Evolutionary conservation across 345 rosid species (phyloP), one percentile per base, ranked within the genome.

Genomic region (Acer negundo): DNA sequence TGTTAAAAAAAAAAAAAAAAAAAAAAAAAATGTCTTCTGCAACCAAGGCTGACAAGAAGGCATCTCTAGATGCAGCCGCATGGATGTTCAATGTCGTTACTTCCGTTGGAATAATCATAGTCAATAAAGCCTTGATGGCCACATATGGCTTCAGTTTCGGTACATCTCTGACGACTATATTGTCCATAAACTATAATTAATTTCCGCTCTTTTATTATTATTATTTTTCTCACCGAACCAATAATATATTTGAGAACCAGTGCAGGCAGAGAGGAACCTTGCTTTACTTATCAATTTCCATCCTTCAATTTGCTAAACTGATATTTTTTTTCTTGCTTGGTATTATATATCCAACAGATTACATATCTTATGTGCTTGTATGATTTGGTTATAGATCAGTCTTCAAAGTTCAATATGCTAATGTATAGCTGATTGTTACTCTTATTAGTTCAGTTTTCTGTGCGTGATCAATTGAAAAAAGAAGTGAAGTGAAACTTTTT

Each of bases 71-170:
- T 86, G 89, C 88, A 28, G 97, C 97, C 31, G 90, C 99, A 72
- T 97, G 99, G 99, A 80, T 93, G 79, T 97, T 97, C 91, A 97
- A 97, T 74, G 93, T 97, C 49, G 98, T 97, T 78, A 93, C 98
- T 5, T 97, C 99, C 31, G 99, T 97, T 76, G 99, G 99, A 58
- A 94, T 97, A 68, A 97, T 97, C 78, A 90, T 97, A 19, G 98
- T 94, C 67, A 97, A 97, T 85, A 97, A 97, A 84, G 98, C 97
- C 42, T 82, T 97, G 75, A 94, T 97, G 99, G 97, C 97, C 66
- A 86, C 94, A 17, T 89, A 97, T 46, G 99, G 99, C 71, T 97
- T 91, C 82, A 90, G 88, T 76, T 97, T 97, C 71, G 99, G 99
- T 97, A 85, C 65, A 84, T 80, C 56, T 67, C 38, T 31, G 40